These are phyloP conservation scores for Plasmodium knowlesi DNA, from an alignment of 169 alveolate genomes.

Conservation along the genomic window DNA sequence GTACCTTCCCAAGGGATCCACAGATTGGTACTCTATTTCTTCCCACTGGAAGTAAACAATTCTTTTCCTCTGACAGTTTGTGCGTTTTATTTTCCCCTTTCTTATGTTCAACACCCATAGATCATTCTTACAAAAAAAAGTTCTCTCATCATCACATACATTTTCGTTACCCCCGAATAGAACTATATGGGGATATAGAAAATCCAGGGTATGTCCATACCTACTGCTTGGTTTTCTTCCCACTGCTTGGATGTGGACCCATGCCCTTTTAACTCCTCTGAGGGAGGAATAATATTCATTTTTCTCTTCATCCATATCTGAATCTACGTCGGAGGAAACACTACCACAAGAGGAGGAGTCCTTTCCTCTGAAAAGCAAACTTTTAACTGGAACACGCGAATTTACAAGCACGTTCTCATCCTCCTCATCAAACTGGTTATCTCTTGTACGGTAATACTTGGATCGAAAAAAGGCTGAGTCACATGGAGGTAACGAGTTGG, in stretches of 20 bases:
- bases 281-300: neutral
- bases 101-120: conserved; percentile 66
- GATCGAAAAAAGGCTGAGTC: conserved; percentile 4
- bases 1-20: conserved; percentile 54
- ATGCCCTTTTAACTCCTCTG: conserved; percentile 23
- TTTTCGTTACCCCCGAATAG: conserved; percentile 74
- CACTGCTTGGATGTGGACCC: conserved; percentile 26
- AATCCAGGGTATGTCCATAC: conserved; percentile 71
- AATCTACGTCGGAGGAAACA: neutral
- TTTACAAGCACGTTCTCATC: neutral
- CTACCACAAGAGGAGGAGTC: neutral
- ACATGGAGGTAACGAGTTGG: conserved; percentile 12
- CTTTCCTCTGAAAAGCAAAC: neutral
- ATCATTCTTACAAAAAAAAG: conserved; percentile 41
- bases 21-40: conserved; percentile 31
- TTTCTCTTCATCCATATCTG: neutral
- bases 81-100: conserved; percentile 22
- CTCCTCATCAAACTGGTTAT: neutral
- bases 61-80: conserved; percentile 3
- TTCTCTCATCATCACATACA: conserved; percentile 47
- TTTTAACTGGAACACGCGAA: conserved; percentile 28
- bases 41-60: conserved; percentile 32
- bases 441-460: neutral
- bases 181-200: conserved; percentile 52
- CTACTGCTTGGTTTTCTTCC: conserved; percentile 64